Evolutionary conservation across 192 early-diverging fungal species (phyloP).

Genomic region (Obelidium mucronatum): DNA sequence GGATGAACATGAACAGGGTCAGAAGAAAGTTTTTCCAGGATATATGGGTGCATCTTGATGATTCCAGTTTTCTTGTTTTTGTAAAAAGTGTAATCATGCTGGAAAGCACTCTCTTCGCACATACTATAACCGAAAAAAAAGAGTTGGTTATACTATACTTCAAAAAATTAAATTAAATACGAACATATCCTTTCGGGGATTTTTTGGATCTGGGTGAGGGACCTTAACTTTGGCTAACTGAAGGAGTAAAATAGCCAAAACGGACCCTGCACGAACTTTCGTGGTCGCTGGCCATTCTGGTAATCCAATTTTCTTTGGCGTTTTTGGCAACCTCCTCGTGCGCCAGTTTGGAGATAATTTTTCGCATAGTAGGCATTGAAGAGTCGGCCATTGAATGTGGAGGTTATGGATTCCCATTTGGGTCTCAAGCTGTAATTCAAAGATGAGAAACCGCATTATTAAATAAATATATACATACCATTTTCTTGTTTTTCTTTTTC

Average conservation of each 20-base stretch:
- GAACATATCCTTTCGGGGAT: constrained; percentile 51
- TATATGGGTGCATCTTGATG: constrained; percentile 69
- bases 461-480: constrained; percentile 47
- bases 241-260: constrained; percentile 56
- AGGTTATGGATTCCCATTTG: constrained; percentile 68
- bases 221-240: constrained; percentile 69
- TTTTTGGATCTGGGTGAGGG: constrained; percentile 63
- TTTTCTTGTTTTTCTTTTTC: constrained; percentile 67
- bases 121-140: not conserved
- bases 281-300: constrained; percentile 71
- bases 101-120: constrained; percentile 79
- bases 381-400: constrained; percentile 76
- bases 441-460: not conserved
- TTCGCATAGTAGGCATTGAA: constrained; percentile 83
- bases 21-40: constrained; percentile 72
- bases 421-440: constrained; percentile 25
- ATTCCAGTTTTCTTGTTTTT: constrained; percentile 69
- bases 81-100: constrained; percentile 68
- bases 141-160: constrained; percentile 18
- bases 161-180: not conserved
- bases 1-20: constrained; percentile 73
- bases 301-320: constrained; percentile 60
- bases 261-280: constrained; percentile 59
- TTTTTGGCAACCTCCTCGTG: constrained; percentile 52
- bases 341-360: constrained; percentile 67